Evolutionary conservation across 2,329 filamentous ascomycete species (phyloP), one percentile per base, ranked within the genome.

Genomic region (Penicillium frequentans): DNA sequence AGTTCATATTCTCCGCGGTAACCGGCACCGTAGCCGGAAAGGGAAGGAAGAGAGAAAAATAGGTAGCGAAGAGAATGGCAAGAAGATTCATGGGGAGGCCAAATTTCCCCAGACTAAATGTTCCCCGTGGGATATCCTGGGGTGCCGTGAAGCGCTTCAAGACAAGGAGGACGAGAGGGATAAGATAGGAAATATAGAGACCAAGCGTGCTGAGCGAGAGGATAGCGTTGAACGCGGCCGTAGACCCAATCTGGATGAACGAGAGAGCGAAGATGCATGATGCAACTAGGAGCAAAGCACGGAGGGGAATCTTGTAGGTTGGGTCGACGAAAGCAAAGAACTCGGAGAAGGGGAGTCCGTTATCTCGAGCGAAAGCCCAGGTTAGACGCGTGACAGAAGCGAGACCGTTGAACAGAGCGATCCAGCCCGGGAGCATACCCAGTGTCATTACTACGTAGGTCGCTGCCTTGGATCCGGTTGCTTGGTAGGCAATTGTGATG

Each of bases 141-240:
- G 60, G 63, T 0, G 59, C 49, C 1, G 42, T 61, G n/a, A 66
- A 35, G 0, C 65, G 60, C 58, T 66, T 68, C 5, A 56, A 27
- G n/a, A 66, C 42, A 43, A 79, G 58, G 11, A 65, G 76, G n/a
- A 70, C 59, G 46, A 80, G 76, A 10, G 62, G 60, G 21, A 82
- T 74, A 50, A 82, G 73, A 64, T 83, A 84, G 24, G 79, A 81
- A 49, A 75, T 75, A 24, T 83, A 77, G 16, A 83, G 74, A 6
- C 77, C 77, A 43, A 75, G 76, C 44, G 81, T 73, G 13, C 76
- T 76, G 11, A 84, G 71, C 2, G 80, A 82, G n/a, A 81, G 73
- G 60, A 83, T 78, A 54, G 78, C 79, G 64, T 82, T 81, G 69
- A 83, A 82, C 7, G 81, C 81, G 21, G 75, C 73, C 10, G 73